Evolutionary conservation across 2,329 filamentous ascomycete genomes (phyloP), one percentile per base, ranked within the genome.

Genomic region (Cladosporium sp.): DNA sequence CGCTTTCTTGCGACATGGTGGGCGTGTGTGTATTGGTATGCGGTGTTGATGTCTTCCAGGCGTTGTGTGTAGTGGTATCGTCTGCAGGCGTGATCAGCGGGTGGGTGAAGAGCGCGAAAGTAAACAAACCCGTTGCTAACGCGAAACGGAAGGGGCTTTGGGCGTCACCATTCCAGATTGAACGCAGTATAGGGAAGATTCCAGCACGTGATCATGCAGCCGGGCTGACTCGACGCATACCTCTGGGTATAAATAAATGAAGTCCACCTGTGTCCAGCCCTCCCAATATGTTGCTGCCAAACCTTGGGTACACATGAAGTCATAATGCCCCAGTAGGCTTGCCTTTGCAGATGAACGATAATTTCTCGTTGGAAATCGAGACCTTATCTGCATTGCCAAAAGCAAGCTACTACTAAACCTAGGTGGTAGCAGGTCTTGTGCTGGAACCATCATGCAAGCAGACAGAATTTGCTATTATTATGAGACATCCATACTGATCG

Each of bases 1-100:
- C 91, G 67, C 88, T 88, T 75, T 96, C 92, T 81, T 95, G 91
- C 81, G 92, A 92, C 92, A 96, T 96, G 75, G 67, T 83, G 39
- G 49, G 46, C 34, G 60, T 32, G 32, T 57, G 2, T 16, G 26
- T 14, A n/a, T 18, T 30, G 28, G 51, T 54, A 54, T 32, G 26
- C 51, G 51, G 16, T 54, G 28, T 32, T 11, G 26, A n/a, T 14
- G 18, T 54, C 18, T 54, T 46, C 39, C n/a, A 46, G 39, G 51
- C 51, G 51, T n/a, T 10, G 51, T 54, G n/a, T 54, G 32, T 11
- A 8, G 28, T 54, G 26, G 14, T 54, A 54, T 54, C 51, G 28
- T 54, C 51, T 54, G 51, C 51, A 54, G 18, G 49, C 26, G 23
- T 16, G 48, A 25, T 18, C 48, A 28, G 23, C 49, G 51, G 51